These are phyloP conservation scores for Kwoniella botswanensis DNA, from an alignment of 768 basidiomycete species.

Conservation along the genomic window DNA sequence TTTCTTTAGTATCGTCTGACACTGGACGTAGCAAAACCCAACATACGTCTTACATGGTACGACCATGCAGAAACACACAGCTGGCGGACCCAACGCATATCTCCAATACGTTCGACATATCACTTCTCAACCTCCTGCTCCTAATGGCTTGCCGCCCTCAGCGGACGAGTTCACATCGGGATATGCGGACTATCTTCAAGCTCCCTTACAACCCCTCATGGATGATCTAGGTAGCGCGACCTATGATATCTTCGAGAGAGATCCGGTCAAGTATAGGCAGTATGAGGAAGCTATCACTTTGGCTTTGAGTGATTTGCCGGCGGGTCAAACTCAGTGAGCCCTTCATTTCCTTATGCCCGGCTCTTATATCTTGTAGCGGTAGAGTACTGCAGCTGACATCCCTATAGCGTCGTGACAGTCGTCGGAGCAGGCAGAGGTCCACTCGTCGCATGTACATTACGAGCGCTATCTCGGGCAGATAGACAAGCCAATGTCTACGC, in stretches of 20 bases:
- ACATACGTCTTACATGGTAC: constrained; percentile 80
- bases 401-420: constrained; percentile 80
- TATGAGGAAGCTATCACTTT: constrained; percentile 92
- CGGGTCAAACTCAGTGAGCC: constrained; percentile 68
- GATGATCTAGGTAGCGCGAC: constrained; percentile 94
- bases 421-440: constrained; percentile 96
- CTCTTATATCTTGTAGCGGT: no score
- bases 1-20: background rate
- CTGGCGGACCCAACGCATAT: constrained; percentile 86
- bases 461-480: constrained; percentile 72
- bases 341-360: no score
- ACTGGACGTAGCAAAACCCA: constrained; percentile 72
- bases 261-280: constrained; percentile 92
- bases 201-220: constrained; percentile 95
- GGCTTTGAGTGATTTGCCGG: constrained; percentile 75
- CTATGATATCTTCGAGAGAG: constrained; percentile 96
- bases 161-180: constrained; percentile 41
- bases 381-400: no score
- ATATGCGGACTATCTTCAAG: constrained; percentile 94
- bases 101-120: constrained; percentile 70
- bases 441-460: constrained; percentile 80
- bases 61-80: constrained; percentile 68
- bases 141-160: constrained; percentile 16
- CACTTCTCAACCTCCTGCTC: constrained; percentile 37
- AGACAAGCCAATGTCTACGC: constrained; percentile 76